These are phyloP conservation scores for Phialophora expanda DNA, from an alignment of 2,329 filamentous ascomycete genomes.

Conservation along the genomic window DNA sequence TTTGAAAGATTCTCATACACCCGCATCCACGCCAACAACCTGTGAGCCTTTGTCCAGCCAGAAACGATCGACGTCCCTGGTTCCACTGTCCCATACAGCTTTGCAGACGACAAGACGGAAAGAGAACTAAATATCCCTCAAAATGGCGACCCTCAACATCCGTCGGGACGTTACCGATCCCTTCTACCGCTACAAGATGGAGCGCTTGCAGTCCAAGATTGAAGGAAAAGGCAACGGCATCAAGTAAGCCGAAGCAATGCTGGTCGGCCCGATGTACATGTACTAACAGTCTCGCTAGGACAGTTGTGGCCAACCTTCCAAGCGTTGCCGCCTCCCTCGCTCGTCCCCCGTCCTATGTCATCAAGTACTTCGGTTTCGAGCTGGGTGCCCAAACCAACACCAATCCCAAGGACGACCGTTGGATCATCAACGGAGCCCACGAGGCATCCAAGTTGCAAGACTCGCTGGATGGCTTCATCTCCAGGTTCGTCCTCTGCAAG, in stretches of 20 bases:
- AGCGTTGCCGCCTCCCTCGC: conserved; percentile 90
- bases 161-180: conserved; percentile 84
- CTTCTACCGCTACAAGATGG: conserved; percentile 99
- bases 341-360: conserved; percentile 90
- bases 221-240: conserved; percentile 99
- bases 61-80: conserved; percentile 18
- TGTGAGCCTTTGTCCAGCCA: conserved; percentile 42
- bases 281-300: conserved; percentile 48
- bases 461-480: conserved; percentile 97
- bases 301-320: conserved; percentile 93
- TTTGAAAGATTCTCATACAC: conserved; percentile 47
- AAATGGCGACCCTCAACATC: conserved; percentile 91
- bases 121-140: conserved; percentile 57
- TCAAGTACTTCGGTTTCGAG: conserved; percentile 99
- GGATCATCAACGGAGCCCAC: conserved; percentile 99
- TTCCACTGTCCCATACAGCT: conserved; percentile 20
- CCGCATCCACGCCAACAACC: conserved; percentile 46
- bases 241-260: conserved; percentile 60
- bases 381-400: conserved; percentile 98
- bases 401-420: conserved; percentile 95
- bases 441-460: conserved; percentile 95
- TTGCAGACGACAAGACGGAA: conserved; percentile 13
- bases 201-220: conserved; percentile 96
- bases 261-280: background rate
- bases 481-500: conserved; percentile 98